Percentiles rank a stretch among this genome's conserved stretches.
phyloP scores from a whole-genome alignment of 495 filamentous ascomycete species.

The Podospora bellae-mahoneyi region DNA sequence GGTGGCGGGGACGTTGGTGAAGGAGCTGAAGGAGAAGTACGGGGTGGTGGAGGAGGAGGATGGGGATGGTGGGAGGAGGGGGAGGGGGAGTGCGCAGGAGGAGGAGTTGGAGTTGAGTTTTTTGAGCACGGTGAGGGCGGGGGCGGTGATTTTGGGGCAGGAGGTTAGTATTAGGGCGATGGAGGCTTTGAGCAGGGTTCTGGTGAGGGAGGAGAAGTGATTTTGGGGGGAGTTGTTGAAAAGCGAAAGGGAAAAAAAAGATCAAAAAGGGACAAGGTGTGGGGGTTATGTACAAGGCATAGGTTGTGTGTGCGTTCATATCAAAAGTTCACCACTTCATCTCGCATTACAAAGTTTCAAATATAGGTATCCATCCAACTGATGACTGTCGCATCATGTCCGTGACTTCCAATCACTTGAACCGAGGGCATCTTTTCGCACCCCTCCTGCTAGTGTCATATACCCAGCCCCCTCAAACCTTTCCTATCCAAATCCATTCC shows the following conservation, averaged over 20 bases:
- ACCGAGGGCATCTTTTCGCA: too few relatives aligned
- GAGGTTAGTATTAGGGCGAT: slow-evolving; percentile 69
- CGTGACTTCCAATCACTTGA: too few relatives aligned
- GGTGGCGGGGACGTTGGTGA: slow-evolving; percentile 75
- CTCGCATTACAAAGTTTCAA: too few relatives aligned
- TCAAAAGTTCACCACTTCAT: not conserved
- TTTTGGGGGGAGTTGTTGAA: too few relatives aligned
- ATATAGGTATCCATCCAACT: too few relatives aligned
- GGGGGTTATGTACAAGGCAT: not conserved
- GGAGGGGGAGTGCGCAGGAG: slow-evolving; percentile 32
- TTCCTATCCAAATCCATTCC: too few relatives aligned
- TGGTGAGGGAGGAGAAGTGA: slow-evolving; percentile 28
- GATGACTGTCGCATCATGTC: too few relatives aligned
- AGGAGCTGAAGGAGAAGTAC: slow-evolving; percentile 43
- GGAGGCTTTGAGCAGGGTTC: slow-evolving; percentile 56
- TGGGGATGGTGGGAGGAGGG: not conserved
- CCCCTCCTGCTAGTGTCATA: too few relatives aligned
- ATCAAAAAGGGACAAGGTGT: not conserved
- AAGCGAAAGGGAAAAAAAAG: not conserved
- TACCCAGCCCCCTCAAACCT: too few relatives aligned
- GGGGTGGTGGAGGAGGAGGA: not conserved
- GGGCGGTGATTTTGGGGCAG: slow-evolving; percentile 80
- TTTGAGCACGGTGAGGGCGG: slow-evolving; percentile 81
- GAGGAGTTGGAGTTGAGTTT: slow-evolving; percentile 71
- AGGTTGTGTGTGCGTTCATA: not conserved